These are phyloP conservation scores for Coemansia sp. DNA, from an alignment of 192 early-diverging fungal genomes.

Conservation along the genomic window DNA sequence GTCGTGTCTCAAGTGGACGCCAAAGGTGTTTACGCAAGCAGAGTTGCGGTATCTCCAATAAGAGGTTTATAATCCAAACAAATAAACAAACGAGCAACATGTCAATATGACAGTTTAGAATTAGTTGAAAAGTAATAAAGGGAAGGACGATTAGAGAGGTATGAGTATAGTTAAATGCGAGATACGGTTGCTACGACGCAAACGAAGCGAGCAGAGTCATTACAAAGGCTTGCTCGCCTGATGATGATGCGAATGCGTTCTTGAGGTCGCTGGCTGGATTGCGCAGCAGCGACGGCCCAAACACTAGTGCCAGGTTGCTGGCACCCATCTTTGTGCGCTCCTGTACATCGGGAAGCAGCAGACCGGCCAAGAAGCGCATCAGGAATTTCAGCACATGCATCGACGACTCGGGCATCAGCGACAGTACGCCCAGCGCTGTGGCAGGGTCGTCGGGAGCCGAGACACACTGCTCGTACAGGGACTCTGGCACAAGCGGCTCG, in stretches of 20 bases:
- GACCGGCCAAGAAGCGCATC: constrained; percentile 77
- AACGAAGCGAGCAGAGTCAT: constrained; percentile 31
- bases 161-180: no score
- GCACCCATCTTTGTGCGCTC: constrained; percentile 86
- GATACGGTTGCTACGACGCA: neutral
- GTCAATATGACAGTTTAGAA: neutral
- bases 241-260: constrained; percentile 57
- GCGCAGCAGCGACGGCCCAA: constrained; percentile 90
- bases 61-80: neutral
- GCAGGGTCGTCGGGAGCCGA: constrained; percentile 56
- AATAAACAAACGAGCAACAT: no score
- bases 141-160: neutral
- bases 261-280: constrained; percentile 73
- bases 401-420: constrained; percentile 16
- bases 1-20: constrained; percentile 73
- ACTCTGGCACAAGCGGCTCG: constrained; percentile 82
- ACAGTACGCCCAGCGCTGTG: constrained; percentile 54
- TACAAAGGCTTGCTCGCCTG: constrained; percentile 53
- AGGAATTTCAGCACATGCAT: constrained; percentile 69
- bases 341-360: constrained; percentile 70
- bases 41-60: constrained; percentile 70
- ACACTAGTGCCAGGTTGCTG: constrained; percentile 91
- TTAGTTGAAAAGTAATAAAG: neutral
- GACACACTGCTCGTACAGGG: constrained; percentile 78
- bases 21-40: constrained; percentile 73